A percentile compares a stretch with the other conserved stretches of the same genome.
These are phyloP conservation scores for Neospermospora avenae DNA, from an alignment of 2,329 filamentous ascomycete species.

Conservation along the genomic window DNA sequence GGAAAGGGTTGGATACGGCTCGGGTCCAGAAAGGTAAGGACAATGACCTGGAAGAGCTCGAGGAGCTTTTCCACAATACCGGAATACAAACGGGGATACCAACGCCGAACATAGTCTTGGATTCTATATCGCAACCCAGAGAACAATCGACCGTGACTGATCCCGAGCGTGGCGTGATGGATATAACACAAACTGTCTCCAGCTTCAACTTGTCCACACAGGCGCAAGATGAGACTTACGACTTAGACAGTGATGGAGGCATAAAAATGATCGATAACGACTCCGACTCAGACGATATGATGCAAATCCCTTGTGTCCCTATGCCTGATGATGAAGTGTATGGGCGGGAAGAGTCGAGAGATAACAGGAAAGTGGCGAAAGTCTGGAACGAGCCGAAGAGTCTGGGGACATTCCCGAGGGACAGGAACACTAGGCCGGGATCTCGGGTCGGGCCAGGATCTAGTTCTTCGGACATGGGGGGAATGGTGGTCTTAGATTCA, in stretches of 20 bases:
- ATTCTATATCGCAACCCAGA: background rate
- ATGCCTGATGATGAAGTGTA: conserved; percentile 14
- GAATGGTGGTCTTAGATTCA: background rate
- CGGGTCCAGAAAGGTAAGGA: background rate
- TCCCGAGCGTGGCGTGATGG: conserved; percentile 4
- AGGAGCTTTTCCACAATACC: conserved; percentile 2
- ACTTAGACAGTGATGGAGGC: conserved; percentile 18
- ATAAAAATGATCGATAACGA: conserved; percentile 28
- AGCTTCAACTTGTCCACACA: background rate
- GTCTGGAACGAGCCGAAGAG: conserved; percentile 19
- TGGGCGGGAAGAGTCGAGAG: conserved; percentile 9
- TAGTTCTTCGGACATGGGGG: background rate
- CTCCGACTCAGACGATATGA: conserved; percentile 17
- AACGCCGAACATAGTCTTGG: background rate
- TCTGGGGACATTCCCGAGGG: conserved; percentile 10
- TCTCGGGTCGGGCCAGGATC: background rate
- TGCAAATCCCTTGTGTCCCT: conserved; percentile 8
- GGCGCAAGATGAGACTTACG: background rate
- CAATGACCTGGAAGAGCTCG: background rate
- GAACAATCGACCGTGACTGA: background rate
- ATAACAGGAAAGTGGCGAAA: conserved; percentile 8
- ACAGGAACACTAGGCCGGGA: background rate
- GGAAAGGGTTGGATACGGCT: background rate
- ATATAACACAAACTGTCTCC: conserved; percentile 8
- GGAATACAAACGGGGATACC: conserved; percentile 6